These are phyloP conservation scores for Elsinoe fawcettii DNA, from an alignment of 2,329 filamentous ascomycete species.

Conservation along the genomic window DNA sequence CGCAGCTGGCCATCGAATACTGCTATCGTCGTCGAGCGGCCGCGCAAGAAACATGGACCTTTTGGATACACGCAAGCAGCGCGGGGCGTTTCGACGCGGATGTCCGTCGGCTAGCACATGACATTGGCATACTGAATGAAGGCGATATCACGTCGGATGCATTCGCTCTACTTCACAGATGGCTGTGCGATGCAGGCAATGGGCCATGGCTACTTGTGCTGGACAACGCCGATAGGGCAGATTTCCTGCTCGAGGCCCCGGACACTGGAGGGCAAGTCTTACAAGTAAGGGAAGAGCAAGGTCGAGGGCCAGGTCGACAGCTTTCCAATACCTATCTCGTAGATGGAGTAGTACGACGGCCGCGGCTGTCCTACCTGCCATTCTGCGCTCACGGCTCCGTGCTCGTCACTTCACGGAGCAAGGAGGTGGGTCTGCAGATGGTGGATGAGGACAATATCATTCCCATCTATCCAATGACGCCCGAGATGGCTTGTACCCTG, in stretches of 20 bases:
- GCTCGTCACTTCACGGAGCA: conserved; percentile 21
- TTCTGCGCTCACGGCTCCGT: conserved; percentile 20
- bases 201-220: conserved; percentile 23
- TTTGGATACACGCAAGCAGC: conserved; percentile 24
- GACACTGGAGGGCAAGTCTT: background rate
- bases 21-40: conserved; percentile 14
- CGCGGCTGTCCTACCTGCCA: background rate
- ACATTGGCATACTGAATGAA: conserved; percentile 16
- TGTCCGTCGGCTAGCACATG: conserved; percentile 17
- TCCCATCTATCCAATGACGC: conserved; percentile 20
- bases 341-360: background rate
- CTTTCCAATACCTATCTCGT: background rate
- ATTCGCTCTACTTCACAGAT: conserved; percentile 20
- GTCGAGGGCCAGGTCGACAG: too few relatives aligned
- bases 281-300: too few relatives aligned
- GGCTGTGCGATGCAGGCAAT: conserved; percentile 19
- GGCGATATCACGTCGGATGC: conserved; percentile 19
- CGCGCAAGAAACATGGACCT: conserved; percentile 20
- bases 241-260: conserved; percentile 14
- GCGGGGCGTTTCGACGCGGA: conserved; percentile 21
- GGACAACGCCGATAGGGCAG: conserved; percentile 23
- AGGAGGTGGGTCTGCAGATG: conserved; percentile 18
- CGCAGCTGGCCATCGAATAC: conserved; percentile 25
- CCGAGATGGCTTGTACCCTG: conserved; percentile 20
- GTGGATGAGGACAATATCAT: conserved; percentile 21